Percentiles rank a stretch among this genome's conserved stretches.
Evolutionary conservation across 768 basidiomycete species (phyloP).

Genomic region (Hemileccinum impolitum): DNA sequence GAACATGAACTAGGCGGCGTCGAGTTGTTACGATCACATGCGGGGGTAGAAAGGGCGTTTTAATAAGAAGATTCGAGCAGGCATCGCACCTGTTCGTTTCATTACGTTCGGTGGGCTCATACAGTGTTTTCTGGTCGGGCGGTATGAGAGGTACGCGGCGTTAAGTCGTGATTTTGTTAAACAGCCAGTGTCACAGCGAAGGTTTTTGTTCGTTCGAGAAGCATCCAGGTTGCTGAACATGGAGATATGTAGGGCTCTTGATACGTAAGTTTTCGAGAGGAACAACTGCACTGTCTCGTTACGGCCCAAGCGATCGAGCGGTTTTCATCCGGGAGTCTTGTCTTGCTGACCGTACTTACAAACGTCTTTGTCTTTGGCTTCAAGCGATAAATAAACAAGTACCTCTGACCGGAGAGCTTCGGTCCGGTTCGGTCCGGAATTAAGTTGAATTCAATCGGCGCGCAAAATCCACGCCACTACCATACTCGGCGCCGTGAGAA

Average conservation of each 20-base stretch:
- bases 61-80: not conserved
- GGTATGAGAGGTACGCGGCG: slow-evolving; percentile 9
- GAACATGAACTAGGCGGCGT: not conserved
- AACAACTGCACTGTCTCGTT: not conserved
- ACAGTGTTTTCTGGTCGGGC: not conserved
- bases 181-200: not conserved
- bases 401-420: not conserved
- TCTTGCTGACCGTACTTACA: slow-evolving; percentile 6
- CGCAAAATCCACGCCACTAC: too few relatives aligned
- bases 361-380: not conserved
- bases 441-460: not conserved
- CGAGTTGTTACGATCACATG: not conserved
- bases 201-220: not conserved
- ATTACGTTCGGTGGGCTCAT: slow-evolving; percentile 11
- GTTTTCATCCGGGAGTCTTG: not conserved
- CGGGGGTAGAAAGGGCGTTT: slow-evolving; percentile 7
- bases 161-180: slow-evolving; percentile 2
- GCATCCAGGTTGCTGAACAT: not conserved
- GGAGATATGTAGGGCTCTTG: not conserved
- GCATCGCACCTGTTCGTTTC: slow-evolving; percentile 2
- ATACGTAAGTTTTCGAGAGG: not conserved
- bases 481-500: too few relatives aligned
- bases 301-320: slow-evolving; percentile 1
- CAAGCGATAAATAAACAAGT: not conserved
- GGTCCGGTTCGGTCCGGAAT: not conserved